Evolutionary conservation across 2,329 filamentous ascomycete genomes (phyloP), one percentile per base, ranked within the genome.

Genomic region (Botrytis byssoidea): DNA sequence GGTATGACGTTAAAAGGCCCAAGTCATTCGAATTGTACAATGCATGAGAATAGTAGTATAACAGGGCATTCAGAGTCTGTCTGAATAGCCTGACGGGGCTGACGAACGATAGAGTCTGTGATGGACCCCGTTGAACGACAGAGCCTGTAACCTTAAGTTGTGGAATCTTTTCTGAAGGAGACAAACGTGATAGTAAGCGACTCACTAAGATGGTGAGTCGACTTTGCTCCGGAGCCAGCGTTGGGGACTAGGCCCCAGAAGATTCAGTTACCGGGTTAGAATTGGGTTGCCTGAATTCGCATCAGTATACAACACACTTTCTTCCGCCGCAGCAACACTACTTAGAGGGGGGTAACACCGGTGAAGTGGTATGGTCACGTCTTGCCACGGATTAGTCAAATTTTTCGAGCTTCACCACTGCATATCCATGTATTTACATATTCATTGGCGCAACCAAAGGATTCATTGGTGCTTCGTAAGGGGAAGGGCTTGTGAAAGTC

Each of bases 151-250:
- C 32, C 63, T 32, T 60, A 20, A 12, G 71, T 67, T 65, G 74
- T 74, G 77, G 75, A 71, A 74, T 76, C 82, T 83, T 85, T 85
- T 86, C 85, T 86, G 85, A 87, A 87, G 85, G 85, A 85, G 86
- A 87, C 80, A 88, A 86, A 85, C 85, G 86, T 84, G 86, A 87
- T 87, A 87, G 85, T 86, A 86, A 86, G 85, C 77, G 78, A 79
- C 74, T 81, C 83, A 67, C 10, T n/a, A 42, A 42, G 68, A 67
- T n/a, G 25, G 48, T 51, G 72, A 74, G 72, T 73, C 75, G 79
- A 86, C 85, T 86, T 86, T 86, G 85, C 86, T 85, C 85, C 84
- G 85, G 83, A 87, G 86, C 86, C 85, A 87, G 85, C 85, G 79
- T 85, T 85, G 85, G 83, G 85, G 85, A 86, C 85, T 87, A 79